These are phyloP conservation scores for Talaromyces sp. DNA, from an alignment of 2,329 filamentous ascomycete species.

Conservation along the genomic window DNA sequence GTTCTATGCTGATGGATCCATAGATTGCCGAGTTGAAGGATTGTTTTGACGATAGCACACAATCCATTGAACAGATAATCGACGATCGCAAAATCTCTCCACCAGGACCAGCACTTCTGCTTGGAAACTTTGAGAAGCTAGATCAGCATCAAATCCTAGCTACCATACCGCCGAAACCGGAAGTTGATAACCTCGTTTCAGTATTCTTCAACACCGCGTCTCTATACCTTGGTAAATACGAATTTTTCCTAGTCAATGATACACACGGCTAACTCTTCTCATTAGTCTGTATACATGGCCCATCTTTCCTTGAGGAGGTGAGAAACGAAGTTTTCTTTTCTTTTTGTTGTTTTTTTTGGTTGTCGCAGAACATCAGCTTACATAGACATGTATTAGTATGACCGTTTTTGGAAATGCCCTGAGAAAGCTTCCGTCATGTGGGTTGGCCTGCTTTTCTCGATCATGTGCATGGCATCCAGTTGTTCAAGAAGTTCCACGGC, in stretches of 20 bases:
- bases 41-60: constrained; percentile 11
- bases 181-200: constrained; percentile 14
- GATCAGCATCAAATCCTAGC: constrained; percentile 10
- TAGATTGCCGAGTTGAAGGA: constrained; percentile 19
- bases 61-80: background rate
- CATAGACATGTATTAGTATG: constrained; percentile 6
- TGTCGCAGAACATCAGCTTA: background rate
- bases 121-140: constrained; percentile 9
- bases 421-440: constrained; percentile 12
- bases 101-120: constrained; percentile 4
- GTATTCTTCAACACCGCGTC: constrained; percentile 11
- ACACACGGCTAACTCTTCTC: background rate
- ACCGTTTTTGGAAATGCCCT: constrained; percentile 15
- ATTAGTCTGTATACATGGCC: constrained; percentile 12
- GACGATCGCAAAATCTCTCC: background rate
- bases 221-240: constrained; percentile 6
- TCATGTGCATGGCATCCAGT: constrained; percentile 11
- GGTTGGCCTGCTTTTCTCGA: constrained; percentile 14
- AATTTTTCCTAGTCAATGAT: too few species aligned
- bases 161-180: constrained; percentile 10
- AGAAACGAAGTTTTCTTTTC: too few species aligned
- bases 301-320: constrained; percentile 15
- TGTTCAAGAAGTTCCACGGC: constrained; percentile 2
- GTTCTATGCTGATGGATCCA: background rate
- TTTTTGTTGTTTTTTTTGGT: too few species aligned